Evolutionary conservation across 106 monocot species (phyloP).

Genomic region (Dendrobium huoshanense): DNA sequence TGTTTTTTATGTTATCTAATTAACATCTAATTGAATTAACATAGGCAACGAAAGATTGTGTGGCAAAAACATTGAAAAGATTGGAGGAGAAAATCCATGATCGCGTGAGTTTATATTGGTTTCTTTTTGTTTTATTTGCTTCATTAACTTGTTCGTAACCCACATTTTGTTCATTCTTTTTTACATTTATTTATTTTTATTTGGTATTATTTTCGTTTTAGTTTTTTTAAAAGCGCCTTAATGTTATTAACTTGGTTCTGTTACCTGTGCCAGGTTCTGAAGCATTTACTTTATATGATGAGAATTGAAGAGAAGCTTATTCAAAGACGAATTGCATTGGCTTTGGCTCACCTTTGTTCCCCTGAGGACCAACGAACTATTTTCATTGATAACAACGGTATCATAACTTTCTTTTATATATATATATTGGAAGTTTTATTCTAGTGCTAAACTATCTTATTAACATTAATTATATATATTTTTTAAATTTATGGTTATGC

Average conservation of each 20-base stretch:
- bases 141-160: neutral
- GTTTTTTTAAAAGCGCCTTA: neutral
- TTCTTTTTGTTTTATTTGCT: neutral
- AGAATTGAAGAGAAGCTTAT: constrained; percentile 68
- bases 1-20: neutral
- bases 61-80: constrained; percentile 97
- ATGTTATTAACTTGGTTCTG: neutral
- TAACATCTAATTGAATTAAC: constrained; percentile 6
- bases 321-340: constrained; percentile 76
- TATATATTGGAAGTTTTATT: neutral
- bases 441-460: neutral
- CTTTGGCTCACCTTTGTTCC: constrained; percentile 90
- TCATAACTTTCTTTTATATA: neutral
- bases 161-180: neutral
- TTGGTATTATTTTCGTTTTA: neutral
- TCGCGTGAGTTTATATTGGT: constrained; percentile 47
- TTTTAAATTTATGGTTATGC: constrained; percentile 14
- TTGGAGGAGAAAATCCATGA: constrained; percentile 95
- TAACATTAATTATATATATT: neutral
- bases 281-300: constrained; percentile 91
- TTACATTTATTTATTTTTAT: neutral
- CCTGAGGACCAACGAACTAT: constrained; percentile 82
- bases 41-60: constrained; percentile 99
- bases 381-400: constrained; percentile 94
- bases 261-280: constrained; percentile 54